Base-by-base conservation (phyloP, 2,329 filamentous ascomycete genomes). In the Epichloe brachyelytri region DNA sequence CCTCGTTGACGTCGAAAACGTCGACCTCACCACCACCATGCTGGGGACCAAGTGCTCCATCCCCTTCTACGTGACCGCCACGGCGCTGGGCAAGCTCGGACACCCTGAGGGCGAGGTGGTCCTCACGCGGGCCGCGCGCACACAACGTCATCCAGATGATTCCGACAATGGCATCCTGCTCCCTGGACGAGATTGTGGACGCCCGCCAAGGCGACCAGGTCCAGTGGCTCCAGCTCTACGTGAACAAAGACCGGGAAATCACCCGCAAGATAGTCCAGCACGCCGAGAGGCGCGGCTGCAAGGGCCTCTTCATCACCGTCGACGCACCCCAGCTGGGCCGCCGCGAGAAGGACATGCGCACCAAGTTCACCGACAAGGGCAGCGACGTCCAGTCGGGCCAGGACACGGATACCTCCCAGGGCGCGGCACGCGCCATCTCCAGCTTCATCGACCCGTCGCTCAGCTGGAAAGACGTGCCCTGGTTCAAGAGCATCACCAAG, bases 81-180 rank as follows among this genome's bases (percentile, higher is more conserved):
- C 93, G 6, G 93, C 93, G 0, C 79, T 98, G 7, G 93, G 93
- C 59, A 97, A 97, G 70, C 82, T 98, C 4, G 93, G 93, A 53
- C 79, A 98, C 65, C 86, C 86, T 0, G 93, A 97, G 67, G 93
- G 93, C 59, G 93, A 98, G 68, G 89, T 96, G 5, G 75, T 95
- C 10, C 78, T 98, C 52, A 97, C 93, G 0, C 79, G 83, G 52
- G 89, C 88, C 15, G 85, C 93, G 2, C 77, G 78, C 64, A 87
- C 91, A 97, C 75, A 81, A 90, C 63, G 85, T 97, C 48, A 80
- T 97, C 55, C 93, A 98, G 70, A 98, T 98, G 93, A 97, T 98
- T 55, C 93, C 93, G 2, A 98, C 93, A 3, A 77, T 98, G 6
- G 93, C 93, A 2, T 96, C 89, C 2, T 97, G 93, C 73, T 93